Percentiles rank a stretch among this genome's conserved stretches.
phyloP scores from a whole-genome alignment of 371 early-diverging fungal genomes.

The Circinella umbellata region DNA sequence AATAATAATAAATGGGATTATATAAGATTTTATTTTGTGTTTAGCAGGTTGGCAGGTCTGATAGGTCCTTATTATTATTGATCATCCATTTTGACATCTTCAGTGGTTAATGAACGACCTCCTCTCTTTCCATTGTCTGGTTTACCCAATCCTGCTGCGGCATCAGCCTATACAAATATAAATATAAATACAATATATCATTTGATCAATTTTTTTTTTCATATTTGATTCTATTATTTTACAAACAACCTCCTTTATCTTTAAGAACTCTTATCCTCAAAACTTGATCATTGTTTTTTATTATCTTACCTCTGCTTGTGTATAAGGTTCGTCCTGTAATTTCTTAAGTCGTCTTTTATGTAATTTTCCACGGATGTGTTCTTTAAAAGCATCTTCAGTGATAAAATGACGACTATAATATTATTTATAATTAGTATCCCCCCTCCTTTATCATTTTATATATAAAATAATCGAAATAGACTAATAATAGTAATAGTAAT shows the following conservation, averaged over 20 bases:
- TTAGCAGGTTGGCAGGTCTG: too few species aligned
- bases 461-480: too few species aligned
- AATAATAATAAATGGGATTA: too few species aligned
- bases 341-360: constrained; percentile 73
- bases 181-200: neutral
- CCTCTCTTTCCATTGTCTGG: constrained; percentile 54
- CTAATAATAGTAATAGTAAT: neutral
- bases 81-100: constrained; percentile 48
- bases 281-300: neutral
- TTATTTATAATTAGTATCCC: neutral
- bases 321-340: constrained; percentile 82
- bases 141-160: constrained; percentile 50
- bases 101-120: constrained; percentile 29
- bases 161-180: constrained; percentile 40
- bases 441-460: too few species aligned
- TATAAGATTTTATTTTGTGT: too few species aligned
- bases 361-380: constrained; percentile 51
- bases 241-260: neutral
- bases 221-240: too few species aligned
- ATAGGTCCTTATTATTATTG: constrained; percentile 2
- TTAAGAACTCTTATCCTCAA: too few species aligned
- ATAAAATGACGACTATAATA: constrained; percentile 60
- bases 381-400: constrained; percentile 34
- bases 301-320: constrained; percentile 81
- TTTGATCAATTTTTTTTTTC: neutral